Base-by-base conservation (phyloP, 164 flowering plant genomes). In the Macadamia integrifolia region DNA sequence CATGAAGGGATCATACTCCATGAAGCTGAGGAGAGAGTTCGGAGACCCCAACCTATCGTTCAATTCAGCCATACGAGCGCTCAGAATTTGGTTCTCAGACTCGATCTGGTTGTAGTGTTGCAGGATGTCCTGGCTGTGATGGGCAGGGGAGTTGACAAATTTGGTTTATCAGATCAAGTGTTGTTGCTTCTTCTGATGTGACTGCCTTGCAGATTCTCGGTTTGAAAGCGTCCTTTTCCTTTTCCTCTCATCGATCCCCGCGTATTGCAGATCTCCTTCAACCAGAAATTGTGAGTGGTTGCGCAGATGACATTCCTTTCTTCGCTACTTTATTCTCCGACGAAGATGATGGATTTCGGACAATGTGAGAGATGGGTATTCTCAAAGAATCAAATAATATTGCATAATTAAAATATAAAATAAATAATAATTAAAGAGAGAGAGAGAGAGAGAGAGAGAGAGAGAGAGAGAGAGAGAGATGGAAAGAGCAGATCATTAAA, bases 141-240 rank as follows among this genome's bases (percentile, higher is more conserved):
- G 23, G 23, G 23, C 23, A 23, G 23, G 23, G 23, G 76, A 88
- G 32, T n/a, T 72, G 72, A 55, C 49, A 71, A 9, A 60, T 70
- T 72, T 87, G 78, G 8, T 59, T 64, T 9, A 80, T 67, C 81
- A 86, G 69, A 53, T 80, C 85, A 58, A 6, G 62, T 75, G 89
- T 67, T 84, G 77, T 80, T 84, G 88, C 78, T 87, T 87, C 78
- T 68, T 81, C 82, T 79, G 75, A 53, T 89, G 70, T 0, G 89
- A 87, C 49, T 89, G 76, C 72, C 80, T 71, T 0, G 92, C 92
- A 1, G 92, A 87, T 76, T 85, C 88, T 5, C 92, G 77, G 72
- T 87, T 87, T 14, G 88, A 85, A 5, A 77, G 40, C 92, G 80
- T 87, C 70, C 92, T 72, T 79, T 79, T 87, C 79, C 80, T 74